Percentiles rank a stretch among this genome's conserved stretches.
Conservation (phyloP, 441 rosid species). For the Populus hybrid region DNA sequence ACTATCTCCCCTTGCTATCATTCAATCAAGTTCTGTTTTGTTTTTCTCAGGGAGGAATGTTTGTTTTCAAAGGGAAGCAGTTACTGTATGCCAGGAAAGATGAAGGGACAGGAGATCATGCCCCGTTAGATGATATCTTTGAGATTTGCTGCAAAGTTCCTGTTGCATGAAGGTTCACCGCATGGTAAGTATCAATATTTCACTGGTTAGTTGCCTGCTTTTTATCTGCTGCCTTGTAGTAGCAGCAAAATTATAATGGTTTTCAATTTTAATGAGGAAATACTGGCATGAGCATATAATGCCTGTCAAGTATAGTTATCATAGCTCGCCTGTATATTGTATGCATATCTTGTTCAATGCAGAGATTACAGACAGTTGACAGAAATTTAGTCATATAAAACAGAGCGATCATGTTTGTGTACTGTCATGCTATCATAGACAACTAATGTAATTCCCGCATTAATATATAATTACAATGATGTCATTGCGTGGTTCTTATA, state of each 20-base stretch:
- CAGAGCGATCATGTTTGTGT: too few species aligned
- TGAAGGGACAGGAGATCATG: too few species aligned
- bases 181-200: background rate
- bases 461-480: background rate
- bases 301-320: background rate
- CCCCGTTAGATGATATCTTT: too few species aligned
- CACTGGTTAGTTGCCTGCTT: background rate
- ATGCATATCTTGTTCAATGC: too few species aligned
- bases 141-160: conserved; percentile 18
- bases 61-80: conserved; percentile 79
- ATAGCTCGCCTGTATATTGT: background rate
- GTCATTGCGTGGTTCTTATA: too few species aligned
- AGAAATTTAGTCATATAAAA: too few species aligned
- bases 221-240: background rate
- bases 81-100: conserved; percentile 25
- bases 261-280: background rate
- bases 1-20: background rate
- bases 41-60: conserved; percentile 78
- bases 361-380: background rate
- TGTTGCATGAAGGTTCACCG: conserved; percentile 36
- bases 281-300: background rate
- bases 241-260: too few species aligned
- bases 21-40: background rate
- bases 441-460: too few species aligned
- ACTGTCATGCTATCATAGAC: too few species aligned